Conservation (phyloP, 352 stramenopile species). For the Sclerospora graminicola region DNA sequence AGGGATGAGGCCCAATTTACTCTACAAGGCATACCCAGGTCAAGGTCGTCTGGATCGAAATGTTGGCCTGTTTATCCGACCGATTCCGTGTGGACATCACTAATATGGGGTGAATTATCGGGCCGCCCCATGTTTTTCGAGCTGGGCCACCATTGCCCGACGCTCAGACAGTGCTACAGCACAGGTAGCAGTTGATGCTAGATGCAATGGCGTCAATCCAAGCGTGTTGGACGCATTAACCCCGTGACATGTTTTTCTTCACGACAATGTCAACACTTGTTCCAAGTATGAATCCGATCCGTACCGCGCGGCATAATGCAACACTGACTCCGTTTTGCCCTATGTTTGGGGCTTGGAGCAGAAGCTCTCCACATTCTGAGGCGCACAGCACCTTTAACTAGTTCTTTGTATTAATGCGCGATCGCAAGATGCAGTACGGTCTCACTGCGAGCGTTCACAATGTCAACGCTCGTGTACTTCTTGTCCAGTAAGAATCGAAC, state of each 20-base stretch:
- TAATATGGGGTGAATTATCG: no score
- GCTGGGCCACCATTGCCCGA: no score
- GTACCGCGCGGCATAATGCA: conserved; percentile 25
- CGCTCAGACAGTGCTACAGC: conserved; percentile 11
- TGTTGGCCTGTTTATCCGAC: no score
- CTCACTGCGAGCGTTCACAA: conserved; percentile 22
- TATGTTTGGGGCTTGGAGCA: conserved; percentile 15
- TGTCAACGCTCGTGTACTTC: conserved; percentile 17
- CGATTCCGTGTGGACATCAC: no score
- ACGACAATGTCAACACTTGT: conserved; percentile 8
- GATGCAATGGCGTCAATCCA: conserved; percentile 18
- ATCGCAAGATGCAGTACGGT: conserved; percentile 27
- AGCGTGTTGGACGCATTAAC: conserved; percentile 11
- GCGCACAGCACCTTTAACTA: conserved; percentile 16
- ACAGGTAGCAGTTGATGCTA: conserved; percentile 7
- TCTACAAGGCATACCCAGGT: no score
- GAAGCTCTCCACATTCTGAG: conserved; percentile 4
- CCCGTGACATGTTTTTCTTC: conserved; percentile 1
- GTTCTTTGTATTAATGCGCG: conserved; percentile 12
- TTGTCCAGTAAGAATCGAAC: conserved; percentile 18
- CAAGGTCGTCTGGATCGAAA: no score
- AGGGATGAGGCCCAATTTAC: no score
- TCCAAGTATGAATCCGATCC: conserved; percentile 11
- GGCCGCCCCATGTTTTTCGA: no score
- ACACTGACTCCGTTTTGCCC: conserved; percentile 13